Evolutionary conservation across 2,329 filamentous ascomycete genomes (phyloP).

Genomic region (Calonectria fujianensis): DNA sequence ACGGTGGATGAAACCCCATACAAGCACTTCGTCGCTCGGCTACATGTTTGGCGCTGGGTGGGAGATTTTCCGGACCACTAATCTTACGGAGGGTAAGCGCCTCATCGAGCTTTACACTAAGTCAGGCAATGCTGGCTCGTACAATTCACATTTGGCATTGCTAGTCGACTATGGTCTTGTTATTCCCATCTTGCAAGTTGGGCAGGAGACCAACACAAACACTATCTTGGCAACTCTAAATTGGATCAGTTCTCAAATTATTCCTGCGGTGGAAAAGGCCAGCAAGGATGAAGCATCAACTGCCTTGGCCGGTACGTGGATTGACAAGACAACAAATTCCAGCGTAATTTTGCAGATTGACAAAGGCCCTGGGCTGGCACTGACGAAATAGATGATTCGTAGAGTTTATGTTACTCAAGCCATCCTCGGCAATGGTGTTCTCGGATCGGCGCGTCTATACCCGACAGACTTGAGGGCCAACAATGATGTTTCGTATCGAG

Average conservation of each 20-base stretch:
- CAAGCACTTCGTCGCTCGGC: no score
- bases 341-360: not conserved
- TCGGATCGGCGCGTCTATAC: not conserved
- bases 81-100: no score
- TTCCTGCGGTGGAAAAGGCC: not conserved
- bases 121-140: no score
- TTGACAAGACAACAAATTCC: not conserved
- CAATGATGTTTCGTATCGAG: not conserved
- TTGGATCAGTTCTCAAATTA: not conserved
- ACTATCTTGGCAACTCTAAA: not conserved
- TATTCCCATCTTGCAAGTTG: not conserved
- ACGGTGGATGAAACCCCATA: no score
- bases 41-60: no score
- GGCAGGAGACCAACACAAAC: not conserved
- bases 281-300: not conserved
- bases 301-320: not conserved
- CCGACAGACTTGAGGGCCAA: not conserved
- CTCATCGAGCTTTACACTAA: no score
- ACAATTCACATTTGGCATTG: no score
- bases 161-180: not conserved
- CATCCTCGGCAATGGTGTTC: not conserved
- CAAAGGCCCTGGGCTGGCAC: not conserved
- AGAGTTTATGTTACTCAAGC: not conserved
- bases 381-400: not conserved
- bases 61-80: no score